These are phyloP conservation scores for Aquilaria malaccensis DNA, from an alignment of 345 rosid genomes.

Conservation along the genomic window DNA sequence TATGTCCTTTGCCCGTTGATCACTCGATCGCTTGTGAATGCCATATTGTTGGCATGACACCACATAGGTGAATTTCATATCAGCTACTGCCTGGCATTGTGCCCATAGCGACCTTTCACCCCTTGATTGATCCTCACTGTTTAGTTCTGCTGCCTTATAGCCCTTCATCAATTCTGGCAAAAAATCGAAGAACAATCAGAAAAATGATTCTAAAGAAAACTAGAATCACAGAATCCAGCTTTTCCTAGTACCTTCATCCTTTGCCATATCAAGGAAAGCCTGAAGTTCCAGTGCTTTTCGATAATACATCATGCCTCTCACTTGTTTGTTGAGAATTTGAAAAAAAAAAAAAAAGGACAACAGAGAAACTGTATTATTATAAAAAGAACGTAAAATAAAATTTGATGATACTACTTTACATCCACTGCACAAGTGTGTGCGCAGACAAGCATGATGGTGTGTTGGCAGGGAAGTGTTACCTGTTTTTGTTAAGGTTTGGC, in stretches of 20 bases:
- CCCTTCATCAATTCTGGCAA: slow-evolving; percentile 51
- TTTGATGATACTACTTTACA: neutral
- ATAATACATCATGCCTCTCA: slow-evolving; percentile 85
- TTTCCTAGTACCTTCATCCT: slow-evolving; percentile 39
- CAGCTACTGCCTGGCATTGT: slow-evolving; percentile 76
- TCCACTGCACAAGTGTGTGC: neutral
- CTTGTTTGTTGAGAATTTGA: slow-evolving; percentile 19
- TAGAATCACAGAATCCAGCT: neutral
- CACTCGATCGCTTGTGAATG: slow-evolving; percentile 59
- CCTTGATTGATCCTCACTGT: slow-evolving; percentile 46
- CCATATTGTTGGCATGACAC: slow-evolving; percentile 81
- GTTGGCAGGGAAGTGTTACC: slow-evolving; percentile 30
- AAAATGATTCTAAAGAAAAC: slow-evolving; percentile 2
- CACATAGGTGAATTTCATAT: slow-evolving; percentile 79
- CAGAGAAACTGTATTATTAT: neutral
- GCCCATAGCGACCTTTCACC: slow-evolving; percentile 50
- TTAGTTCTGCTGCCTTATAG: slow-evolving; percentile 59
- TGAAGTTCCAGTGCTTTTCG: slow-evolving; percentile 79
- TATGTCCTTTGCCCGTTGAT: slow-evolving; percentile 66
- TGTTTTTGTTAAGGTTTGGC: slow-evolving; percentile 78
- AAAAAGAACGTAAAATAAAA: slow-evolving; percentile 3
- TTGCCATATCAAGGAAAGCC: slow-evolving; percentile 70
- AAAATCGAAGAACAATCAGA: slow-evolving; percentile 13
- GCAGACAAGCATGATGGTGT: neutral
- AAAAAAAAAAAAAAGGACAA: too few species aligned